These are phyloP conservation scores for Colletotrichum trifolii DNA, from an alignment of 2,329 filamentous ascomycete species.

Conservation along the genomic window DNA sequence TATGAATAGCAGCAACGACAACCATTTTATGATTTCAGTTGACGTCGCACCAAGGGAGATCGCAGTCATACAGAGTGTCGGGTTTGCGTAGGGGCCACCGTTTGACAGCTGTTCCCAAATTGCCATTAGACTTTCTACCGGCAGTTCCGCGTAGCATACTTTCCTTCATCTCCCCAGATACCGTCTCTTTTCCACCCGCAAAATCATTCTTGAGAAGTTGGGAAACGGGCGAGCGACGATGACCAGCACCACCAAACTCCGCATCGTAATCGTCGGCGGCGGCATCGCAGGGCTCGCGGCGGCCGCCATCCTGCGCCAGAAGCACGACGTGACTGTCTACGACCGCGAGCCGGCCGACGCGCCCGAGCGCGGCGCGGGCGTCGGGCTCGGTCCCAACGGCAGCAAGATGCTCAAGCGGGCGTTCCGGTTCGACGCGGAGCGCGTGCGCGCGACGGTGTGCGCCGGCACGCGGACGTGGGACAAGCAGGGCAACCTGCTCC, in stretches of 20 bases:
- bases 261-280: slow-evolving; percentile 25
- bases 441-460: slow-evolving; percentile 21
- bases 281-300: slow-evolving; percentile 31
- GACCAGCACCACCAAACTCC: slow-evolving; percentile 10
- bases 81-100: too few relatives aligned
- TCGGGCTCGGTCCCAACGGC: slow-evolving; percentile 30
- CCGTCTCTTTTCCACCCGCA: background rate
- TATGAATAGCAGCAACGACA: slow-evolving; percentile 11
- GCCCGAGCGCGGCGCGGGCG: slow-evolving; percentile 25
- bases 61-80: background rate
- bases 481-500: slow-evolving; percentile 24
- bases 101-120: too few relatives aligned
- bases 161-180: too few relatives aligned
- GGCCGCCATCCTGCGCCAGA: slow-evolving; percentile 27
- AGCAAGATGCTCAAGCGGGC: slow-evolving; percentile 31
- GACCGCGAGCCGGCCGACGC: slow-evolving; percentile 24
- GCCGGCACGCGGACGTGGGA: slow-evolving; percentile 26
- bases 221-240: background rate
- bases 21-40: slow-evolving; percentile 16
- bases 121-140: background rate
- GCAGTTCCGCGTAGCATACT: too few relatives aligned
- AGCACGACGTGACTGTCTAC: slow-evolving; percentile 25
- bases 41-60: slow-evolving; percentile 15
- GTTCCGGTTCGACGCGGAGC: slow-evolving; percentile 13
- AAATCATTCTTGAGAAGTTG: background rate